Percentiles rank a stretch among this genome's conserved stretches.
Evolutionary conservation across 1,139 yeast genomes (phyloP).

Genomic region (Taphrina confusa): DNA sequence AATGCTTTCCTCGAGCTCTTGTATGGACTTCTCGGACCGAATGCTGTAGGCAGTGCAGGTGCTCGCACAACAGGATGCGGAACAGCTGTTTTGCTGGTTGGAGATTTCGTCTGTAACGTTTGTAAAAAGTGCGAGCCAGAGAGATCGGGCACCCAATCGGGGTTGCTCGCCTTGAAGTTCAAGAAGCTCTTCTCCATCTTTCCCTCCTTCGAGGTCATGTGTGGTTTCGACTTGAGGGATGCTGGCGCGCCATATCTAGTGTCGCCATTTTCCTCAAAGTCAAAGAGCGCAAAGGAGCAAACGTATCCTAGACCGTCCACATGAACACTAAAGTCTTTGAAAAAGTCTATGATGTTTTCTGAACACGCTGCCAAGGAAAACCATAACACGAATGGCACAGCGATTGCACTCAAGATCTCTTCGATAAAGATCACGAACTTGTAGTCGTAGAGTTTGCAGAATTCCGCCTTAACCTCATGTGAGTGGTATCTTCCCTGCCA

Average conservation of each 20-base stretch:
- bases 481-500: constrained; percentile 89
- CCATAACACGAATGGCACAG: constrained; percentile 88
- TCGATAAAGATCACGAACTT: constrained; percentile 69
- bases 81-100: background rate
- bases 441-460: constrained; percentile 73
- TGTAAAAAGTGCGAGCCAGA: constrained; percentile 28
- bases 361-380: constrained; percentile 71
- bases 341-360: constrained; percentile 80
- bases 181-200: constrained; percentile 36
- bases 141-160: constrained; percentile 34
- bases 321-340: constrained; percentile 82
- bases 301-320: constrained; percentile 95
- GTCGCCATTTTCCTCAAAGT: constrained; percentile 53
- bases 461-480: constrained; percentile 59
- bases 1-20: background rate
- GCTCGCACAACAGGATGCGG: background rate
- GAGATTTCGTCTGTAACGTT: background rate
- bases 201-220: constrained; percentile 8
- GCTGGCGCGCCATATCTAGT: constrained; percentile 6
- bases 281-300: constrained; percentile 91
- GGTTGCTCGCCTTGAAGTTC: constrained; percentile 34
- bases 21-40: constrained; percentile 6
- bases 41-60: constrained; percentile 1
- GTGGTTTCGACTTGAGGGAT: background rate
- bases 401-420: constrained; percentile 75